Evolutionary conservation across 345 rosid species (phyloP).

Genomic region (Ailanthus altissimus): DNA sequence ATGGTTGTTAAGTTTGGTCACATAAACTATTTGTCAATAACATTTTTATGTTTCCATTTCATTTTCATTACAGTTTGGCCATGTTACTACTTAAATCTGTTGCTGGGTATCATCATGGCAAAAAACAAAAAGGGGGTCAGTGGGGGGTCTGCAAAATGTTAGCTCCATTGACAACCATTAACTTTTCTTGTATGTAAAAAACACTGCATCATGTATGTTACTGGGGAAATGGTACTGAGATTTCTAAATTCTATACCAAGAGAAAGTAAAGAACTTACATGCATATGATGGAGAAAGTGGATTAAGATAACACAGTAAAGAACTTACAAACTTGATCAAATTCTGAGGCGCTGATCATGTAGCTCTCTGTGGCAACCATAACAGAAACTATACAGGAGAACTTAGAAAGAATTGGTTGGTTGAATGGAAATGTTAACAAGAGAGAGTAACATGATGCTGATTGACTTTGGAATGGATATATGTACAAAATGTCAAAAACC

Average conservation of each 20-base stretch:
- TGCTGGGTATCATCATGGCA: constrained; percentile 19
- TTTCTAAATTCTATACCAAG: neutral
- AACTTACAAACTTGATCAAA: neutral
- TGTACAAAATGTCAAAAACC: constrained; percentile 8
- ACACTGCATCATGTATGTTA: neutral
- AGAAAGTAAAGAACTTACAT: neutral
- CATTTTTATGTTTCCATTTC: constrained; percentile 26
- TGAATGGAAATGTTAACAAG: constrained; percentile 15
- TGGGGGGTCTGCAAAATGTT: neutral
- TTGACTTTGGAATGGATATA: constrained; percentile 7
- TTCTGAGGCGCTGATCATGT: neutral
- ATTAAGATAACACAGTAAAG: neutral
- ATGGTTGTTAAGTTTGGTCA: constrained; percentile 34
- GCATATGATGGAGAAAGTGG: neutral
- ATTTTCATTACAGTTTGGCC: constrained; percentile 34
- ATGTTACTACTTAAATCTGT: constrained; percentile 4
- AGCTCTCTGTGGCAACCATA: neutral
- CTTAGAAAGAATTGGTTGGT: constrained; percentile 18
- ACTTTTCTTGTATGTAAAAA: neutral
- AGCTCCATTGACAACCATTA: neutral
- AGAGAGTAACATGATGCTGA: neutral
- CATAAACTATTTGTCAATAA: neutral
- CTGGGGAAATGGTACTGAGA: neutral
- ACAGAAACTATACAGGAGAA: constrained; percentile 11
- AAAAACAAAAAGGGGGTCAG: neutral